Evolutionary conservation across 1,284 basidiomycete genomes (phyloP), one percentile per base, ranked within the genome.

Genomic region (Rhodotorula mucilaginosa): DNA sequence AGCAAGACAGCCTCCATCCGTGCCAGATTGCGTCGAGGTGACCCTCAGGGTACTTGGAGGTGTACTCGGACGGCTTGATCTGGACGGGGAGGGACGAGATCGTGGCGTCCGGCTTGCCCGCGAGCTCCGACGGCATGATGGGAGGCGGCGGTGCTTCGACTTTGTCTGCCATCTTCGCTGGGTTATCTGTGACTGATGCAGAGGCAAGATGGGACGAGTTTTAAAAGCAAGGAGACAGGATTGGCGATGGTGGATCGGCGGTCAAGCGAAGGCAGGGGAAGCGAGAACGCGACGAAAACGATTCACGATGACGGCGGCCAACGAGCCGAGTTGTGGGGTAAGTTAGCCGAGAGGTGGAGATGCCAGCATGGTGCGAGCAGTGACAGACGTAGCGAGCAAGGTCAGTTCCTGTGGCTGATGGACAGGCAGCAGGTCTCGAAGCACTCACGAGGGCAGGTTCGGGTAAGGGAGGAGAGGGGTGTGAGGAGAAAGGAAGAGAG

Each of bases 1-100:
- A 69, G 56, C 79, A 81, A 70, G 67, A 82, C 78, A 81, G 78
- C 26, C 82, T 72, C 79, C 83, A 83, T 76, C 80, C 83, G 34
- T 78, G 78, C n/a, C 81, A 68, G 39, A 84, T 74, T 7, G 79
- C 79, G 61, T 82, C 80, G 54, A 84, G 72, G 72, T 83, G 82
- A 47, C 67, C 81, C 56, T 68, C 72, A 59, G 64, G 61, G 69
- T 52, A 69, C 71, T 21, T 73, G 58, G 49, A 46, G 8, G 52
- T 70, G 66, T 61, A 80, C 19, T 58, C 48, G 26, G 80, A 68
- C 44, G 75, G 49, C 68, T 81, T 74, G 72, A 84, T 78, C 61
- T 82, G 75, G 74, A 84, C 81, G 29, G 82, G 76, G 23, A 84
- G 81, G 63, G 81, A 72, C 21, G 65, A 68, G 63, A 82, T 77